A percentile compares a stretch with the other conserved stretches of the same genome.
phyloP scores from a whole-genome alignment of 306 rosid genomes.

The Lupinus albus region DNA sequence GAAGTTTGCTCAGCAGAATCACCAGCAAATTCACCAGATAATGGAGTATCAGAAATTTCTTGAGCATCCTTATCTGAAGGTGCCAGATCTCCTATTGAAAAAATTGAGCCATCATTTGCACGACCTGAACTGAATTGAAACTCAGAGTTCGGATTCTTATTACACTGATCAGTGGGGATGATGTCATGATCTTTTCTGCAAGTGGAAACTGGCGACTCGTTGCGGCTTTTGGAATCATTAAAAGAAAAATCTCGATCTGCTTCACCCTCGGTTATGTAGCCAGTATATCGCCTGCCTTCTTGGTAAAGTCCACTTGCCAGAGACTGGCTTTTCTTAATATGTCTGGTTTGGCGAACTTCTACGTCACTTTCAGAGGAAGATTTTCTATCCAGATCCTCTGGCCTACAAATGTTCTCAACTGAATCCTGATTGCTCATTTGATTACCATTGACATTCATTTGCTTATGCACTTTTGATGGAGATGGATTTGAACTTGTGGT shows the following conservation, averaged over 20 bases:
- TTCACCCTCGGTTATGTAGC: constrained; percentile 49
- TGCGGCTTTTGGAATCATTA: constrained; percentile 42
- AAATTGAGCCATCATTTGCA: constrained; percentile 50
- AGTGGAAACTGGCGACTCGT: constrained; percentile 36
- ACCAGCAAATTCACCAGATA: constrained; percentile 50
- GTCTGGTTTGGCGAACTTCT: constrained; percentile 34
- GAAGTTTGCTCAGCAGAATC: constrained; percentile 44
- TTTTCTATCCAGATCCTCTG: constrained; percentile 51
- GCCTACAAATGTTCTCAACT: constrained; percentile 41
- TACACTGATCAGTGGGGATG: constrained; percentile 45
- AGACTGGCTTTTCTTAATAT: constrained; percentile 67
- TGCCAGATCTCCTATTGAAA: constrained; percentile 54
- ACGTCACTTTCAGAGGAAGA: constrained; percentile 37
- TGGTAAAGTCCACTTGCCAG: constrained; percentile 59
- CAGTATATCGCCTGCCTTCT: constrained; percentile 44
- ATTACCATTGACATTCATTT: constrained; percentile 35
- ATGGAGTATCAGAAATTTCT: constrained; percentile 53
- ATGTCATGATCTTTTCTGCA: constrained; percentile 43
- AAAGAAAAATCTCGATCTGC: constrained; percentile 49
- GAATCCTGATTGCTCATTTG: constrained; percentile 47
- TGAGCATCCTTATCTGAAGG: constrained; percentile 57
- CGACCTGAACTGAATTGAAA: constrained; percentile 43
- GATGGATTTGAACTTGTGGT: constrained; percentile 37
- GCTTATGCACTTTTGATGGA: constrained; percentile 37
- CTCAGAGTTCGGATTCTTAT: constrained; percentile 34